A percentile compares a stretch with the other conserved stretches of the same genome.
phyloP scores from a whole-genome alignment of 305 asterid species.

The Fraxinus greggii region DNA sequence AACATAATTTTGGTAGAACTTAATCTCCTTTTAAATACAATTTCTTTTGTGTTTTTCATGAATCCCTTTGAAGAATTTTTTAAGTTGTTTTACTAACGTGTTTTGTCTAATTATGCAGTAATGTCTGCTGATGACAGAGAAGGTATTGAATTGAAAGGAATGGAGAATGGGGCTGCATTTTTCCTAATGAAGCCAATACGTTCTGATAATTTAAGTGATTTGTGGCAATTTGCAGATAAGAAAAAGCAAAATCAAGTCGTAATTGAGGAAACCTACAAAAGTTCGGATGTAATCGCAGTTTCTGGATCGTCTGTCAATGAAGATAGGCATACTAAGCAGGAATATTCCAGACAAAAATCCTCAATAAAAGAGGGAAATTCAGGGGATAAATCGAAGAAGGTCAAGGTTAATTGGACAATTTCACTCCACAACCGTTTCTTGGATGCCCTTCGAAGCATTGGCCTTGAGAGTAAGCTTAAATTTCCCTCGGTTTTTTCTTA shows the following conservation, averaged over 20 bases:
- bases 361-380: constrained; percentile 22
- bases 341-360: constrained; percentile 24
- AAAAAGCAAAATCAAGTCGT: constrained; percentile 24
- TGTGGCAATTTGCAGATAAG: constrained; percentile 48
- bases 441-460: constrained; percentile 54
- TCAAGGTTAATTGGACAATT: constrained; percentile 54
- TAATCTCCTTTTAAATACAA: background rate
- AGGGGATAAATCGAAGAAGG: constrained; percentile 27
- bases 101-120: constrained; percentile 31
- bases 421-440: constrained; percentile 55
- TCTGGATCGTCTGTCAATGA: constrained; percentile 23
- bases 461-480: constrained; percentile 47
- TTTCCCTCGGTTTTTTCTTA: background rate
- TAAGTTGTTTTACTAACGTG: background rate
- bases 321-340: constrained; percentile 9
- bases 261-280: constrained; percentile 19
- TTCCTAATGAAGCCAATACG: constrained; percentile 49
- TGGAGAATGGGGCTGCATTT: constrained; percentile 45
- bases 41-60: background rate
- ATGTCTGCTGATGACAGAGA: constrained; percentile 51
- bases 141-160: constrained; percentile 28
- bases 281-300: background rate
- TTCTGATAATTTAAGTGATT: constrained; percentile 40
- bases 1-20: background rate
- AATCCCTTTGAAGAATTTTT: background rate